Percentiles rank a stretch among this genome's conserved stretches.
Conservation (phyloP, 164 flowering plant genomes). For the Sedum album region DNA sequence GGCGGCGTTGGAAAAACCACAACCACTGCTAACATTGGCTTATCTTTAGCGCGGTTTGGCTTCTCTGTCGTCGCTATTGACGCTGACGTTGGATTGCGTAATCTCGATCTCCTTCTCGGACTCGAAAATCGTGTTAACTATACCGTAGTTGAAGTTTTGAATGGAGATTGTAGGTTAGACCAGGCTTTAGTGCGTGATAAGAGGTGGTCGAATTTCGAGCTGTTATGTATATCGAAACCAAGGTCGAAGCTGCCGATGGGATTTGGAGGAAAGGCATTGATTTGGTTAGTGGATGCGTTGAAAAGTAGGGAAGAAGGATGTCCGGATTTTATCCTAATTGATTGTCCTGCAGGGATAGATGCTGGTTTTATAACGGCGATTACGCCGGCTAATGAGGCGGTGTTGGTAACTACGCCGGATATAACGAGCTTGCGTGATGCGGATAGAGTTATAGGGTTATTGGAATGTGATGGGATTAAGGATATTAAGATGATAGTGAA, state of each 20-base stretch:
- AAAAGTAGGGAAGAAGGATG: slow-evolving; percentile 53
- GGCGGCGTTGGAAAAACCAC: slow-evolving; percentile 99
- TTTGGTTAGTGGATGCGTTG: slow-evolving; percentile 88
- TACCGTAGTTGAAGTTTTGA: slow-evolving; percentile 83
- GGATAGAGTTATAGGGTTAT: slow-evolving; percentile 81
- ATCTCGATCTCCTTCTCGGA: slow-evolving; percentile 89
- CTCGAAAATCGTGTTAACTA: slow-evolving; percentile 92
- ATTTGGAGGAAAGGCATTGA: slow-evolving; percentile 82
- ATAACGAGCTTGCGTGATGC: slow-evolving; percentile 80
- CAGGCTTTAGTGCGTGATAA: slow-evolving; percentile 88
- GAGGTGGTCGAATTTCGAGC: slow-evolving; percentile 84
- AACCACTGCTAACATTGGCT: slow-evolving; percentile 88
- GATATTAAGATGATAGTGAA: slow-evolving; percentile 98
- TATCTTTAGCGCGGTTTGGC: slow-evolving; percentile 86
- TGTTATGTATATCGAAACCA: slow-evolving; percentile 87
- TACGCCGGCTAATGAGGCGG: slow-evolving; percentile 95
- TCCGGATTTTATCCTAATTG: slow-evolving; percentile 64
- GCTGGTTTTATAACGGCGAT: slow-evolving; percentile 92
- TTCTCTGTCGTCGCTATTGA: slow-evolving; percentile 96
- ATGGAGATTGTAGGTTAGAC: slow-evolving; percentile 90
- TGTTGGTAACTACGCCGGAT: slow-evolving; percentile 87
- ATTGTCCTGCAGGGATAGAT: slow-evolving; percentile 96
- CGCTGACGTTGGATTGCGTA: slow-evolving; percentile 93
- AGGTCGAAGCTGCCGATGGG: slow-evolving; percentile 81
- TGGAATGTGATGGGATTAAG: slow-evolving; percentile 95